Base-by-base conservation (phyloP, 768 basidiomycete species). In the Coprinellus aureogranulatus region DNA sequence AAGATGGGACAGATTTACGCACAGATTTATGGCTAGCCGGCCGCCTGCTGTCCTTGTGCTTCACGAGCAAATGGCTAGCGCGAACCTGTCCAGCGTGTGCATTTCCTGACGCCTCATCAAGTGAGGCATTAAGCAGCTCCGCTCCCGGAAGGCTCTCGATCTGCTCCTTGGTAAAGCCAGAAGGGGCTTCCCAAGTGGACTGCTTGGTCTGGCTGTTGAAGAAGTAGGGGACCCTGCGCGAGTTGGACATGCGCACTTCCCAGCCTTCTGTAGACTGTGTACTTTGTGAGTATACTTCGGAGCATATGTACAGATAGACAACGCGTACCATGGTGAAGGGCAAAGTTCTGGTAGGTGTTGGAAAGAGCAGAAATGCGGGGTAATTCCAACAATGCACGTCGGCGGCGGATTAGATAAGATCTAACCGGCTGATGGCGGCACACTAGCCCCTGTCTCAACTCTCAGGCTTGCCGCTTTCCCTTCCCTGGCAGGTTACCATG, bases 21-120 rank as follows among this genome's bases (percentile, higher is more conserved):
- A 88, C 90, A 78, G 90, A 88, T 70, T 89, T 90, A 90, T 90
- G 91, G 69, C 89, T 92, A 41, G 88, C 83, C 31, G 90, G 86
- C 26, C 89, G 79, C 59, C 90, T 75, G 68, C 90, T 92, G 4
- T 80, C 88, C 50, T 76, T 78, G 73, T 98, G 95, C 75, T 99
- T 99, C 60, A 98, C 88, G 57, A 99, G 75, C 60, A 99, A 77
- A 77, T 99, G 97, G 67, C 92, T 94, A n/a, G 94, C 96, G 50
- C 93, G 84, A 39, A 97, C 92, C 72, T 90, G 80, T 20, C 75
- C 79, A 18, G 77, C 65, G 27, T 67, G 69, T 12, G 64, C 37
- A 11, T 44, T 14, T 34, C 8, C 42, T 37, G n/a, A 62, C 61
- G 16, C 45, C 54, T 55, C 25, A 59, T n/a, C 51, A 45, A 42